Evolutionary conservation across 495 filamentous ascomycete genomes (phyloP).

Genomic region (Cryomyces antarcticus): DNA sequence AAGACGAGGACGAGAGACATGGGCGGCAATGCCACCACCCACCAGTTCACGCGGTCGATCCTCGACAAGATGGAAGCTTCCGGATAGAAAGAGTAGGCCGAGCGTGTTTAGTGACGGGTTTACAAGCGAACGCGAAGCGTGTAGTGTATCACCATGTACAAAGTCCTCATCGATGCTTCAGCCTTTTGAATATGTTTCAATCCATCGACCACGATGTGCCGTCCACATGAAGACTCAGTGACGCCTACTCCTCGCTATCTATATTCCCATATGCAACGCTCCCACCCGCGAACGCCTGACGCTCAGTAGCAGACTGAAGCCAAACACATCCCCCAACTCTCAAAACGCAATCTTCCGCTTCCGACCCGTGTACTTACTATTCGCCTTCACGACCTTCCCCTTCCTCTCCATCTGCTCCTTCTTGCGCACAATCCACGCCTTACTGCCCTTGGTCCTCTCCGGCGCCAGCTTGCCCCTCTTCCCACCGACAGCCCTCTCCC

Average conservation of each 20-base stretch:
- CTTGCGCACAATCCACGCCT: slow-evolving; percentile 79
- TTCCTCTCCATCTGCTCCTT: slow-evolving; percentile 91
- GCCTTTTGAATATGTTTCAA: too few species aligned
- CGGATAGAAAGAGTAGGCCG: too few species aligned
- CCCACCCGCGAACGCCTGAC: too few species aligned
- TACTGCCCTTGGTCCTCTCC: slow-evolving; percentile 53
- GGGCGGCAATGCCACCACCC: slow-evolving; percentile 73
- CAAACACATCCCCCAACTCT: slow-evolving; percentile 1
- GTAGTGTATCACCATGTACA: too few species aligned
- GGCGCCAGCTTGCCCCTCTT: slow-evolving; percentile 29
- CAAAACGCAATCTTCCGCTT: slow-evolving; percentile 47
- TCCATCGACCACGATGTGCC: too few species aligned
- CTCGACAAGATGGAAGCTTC: slow-evolving; percentile 70
- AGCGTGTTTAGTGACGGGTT: too few species aligned
- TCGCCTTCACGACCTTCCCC: slow-evolving; percentile 80
- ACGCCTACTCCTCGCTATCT: too few species aligned
- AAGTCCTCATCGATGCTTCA: too few species aligned
- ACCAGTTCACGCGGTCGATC: slow-evolving; percentile 88
- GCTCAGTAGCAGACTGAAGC: not conserved
- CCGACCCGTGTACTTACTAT: slow-evolving; percentile 80
- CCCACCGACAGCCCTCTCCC: slow-evolving; percentile 22
- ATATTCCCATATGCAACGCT: too few species aligned
- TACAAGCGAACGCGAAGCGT: too few species aligned
- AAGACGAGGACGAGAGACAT: slow-evolving; percentile 79
- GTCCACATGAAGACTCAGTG: too few species aligned